Conservation (phyloP, 352 stramenopile genomes). For the Globisporangium camurandrum region DNA sequence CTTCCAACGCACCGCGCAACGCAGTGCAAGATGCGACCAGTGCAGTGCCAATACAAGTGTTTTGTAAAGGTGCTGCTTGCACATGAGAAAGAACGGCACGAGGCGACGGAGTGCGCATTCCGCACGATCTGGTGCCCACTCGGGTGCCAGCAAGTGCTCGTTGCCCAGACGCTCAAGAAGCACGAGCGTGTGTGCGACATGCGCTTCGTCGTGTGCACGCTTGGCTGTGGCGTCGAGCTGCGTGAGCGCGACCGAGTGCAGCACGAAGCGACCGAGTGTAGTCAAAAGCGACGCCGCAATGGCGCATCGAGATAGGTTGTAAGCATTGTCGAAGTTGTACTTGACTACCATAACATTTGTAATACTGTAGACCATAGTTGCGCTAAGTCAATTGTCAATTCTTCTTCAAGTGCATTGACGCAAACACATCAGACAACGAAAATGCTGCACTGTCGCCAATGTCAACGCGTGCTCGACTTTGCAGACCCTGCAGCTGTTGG, state of each 20-base stretch:
- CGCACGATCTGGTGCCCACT: conserved; percentile 61
- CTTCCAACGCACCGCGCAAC: conserved; percentile 35
- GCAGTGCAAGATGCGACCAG: conserved; percentile 52
- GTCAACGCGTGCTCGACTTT: conserved; percentile 18
- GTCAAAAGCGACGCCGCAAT: background rate
- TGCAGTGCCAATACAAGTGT: conserved; percentile 41
- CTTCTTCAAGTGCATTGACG: too few relatives aligned
- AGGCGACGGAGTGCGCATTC: conserved; percentile 50
- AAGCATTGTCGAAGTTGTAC: too few relatives aligned
- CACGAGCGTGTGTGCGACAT: conserved; percentile 56
- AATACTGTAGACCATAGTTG: too few relatives aligned
- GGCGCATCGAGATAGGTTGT: too few relatives aligned
- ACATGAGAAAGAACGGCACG: conserved; percentile 47
- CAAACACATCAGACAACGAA: background rate
- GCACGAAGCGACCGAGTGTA: conserved; percentile 27
- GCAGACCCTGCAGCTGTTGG: conserved; percentile 18
- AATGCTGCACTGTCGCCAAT: conserved; percentile 25
- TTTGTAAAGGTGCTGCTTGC: conserved; percentile 42
- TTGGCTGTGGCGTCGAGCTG: conserved; percentile 54
- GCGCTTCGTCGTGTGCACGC: conserved; percentile 43
- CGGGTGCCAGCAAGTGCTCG: conserved; percentile 42
- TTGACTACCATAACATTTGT: too few relatives aligned
- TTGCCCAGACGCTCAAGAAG: conserved; percentile 35
- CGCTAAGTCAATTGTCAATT: too few relatives aligned
- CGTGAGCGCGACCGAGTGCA: conserved; percentile 45